Conservation (phyloP, 345 rosid species). For the Citrus trifoliata region DNA sequence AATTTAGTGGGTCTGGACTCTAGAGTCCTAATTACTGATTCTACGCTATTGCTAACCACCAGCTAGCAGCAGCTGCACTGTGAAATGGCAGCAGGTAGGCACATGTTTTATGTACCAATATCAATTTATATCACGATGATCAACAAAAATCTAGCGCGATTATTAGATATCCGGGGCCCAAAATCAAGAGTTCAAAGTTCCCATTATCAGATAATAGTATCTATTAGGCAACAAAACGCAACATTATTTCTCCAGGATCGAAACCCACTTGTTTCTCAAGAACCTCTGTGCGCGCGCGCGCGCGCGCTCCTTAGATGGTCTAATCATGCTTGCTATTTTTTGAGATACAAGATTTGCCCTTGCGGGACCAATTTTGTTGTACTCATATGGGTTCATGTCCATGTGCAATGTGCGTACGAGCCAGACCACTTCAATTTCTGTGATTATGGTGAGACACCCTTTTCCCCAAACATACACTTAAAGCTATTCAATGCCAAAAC, state of each 20-base stretch:
- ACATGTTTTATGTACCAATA: not conserved
- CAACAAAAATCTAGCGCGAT: not conserved
- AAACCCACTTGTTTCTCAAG: constrained; percentile 11
- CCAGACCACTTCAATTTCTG: constrained; percentile 2
- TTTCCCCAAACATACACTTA: not conserved
- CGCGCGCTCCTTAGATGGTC: constrained; percentile 3
- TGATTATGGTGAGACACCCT: constrained; percentile 12
- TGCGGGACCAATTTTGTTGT: constrained; percentile 18
- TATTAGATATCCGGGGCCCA: constrained; percentile 17
- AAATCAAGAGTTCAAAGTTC: not conserved
- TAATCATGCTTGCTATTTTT: constrained; percentile 17
- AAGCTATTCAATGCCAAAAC: constrained; percentile 17
- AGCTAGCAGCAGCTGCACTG: constrained; percentile 1
- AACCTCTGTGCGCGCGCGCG: not conserved
- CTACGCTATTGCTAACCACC: constrained; percentile 1
- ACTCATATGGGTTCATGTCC: not conserved
- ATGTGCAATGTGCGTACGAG: constrained; percentile 13
- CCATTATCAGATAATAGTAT: not conserved
- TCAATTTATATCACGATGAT: not conserved
- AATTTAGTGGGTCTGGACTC: not conserved
- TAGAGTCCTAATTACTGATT: not conserved
- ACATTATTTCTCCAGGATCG: not conserved
- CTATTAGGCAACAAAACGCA: not conserved
- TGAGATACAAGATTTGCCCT: not conserved
- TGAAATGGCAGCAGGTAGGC: not conserved